These are phyloP conservation scores for Thielaviopsis populi DNA, from an alignment of 2,329 filamentous ascomycete genomes.

Conservation along the genomic window DNA sequence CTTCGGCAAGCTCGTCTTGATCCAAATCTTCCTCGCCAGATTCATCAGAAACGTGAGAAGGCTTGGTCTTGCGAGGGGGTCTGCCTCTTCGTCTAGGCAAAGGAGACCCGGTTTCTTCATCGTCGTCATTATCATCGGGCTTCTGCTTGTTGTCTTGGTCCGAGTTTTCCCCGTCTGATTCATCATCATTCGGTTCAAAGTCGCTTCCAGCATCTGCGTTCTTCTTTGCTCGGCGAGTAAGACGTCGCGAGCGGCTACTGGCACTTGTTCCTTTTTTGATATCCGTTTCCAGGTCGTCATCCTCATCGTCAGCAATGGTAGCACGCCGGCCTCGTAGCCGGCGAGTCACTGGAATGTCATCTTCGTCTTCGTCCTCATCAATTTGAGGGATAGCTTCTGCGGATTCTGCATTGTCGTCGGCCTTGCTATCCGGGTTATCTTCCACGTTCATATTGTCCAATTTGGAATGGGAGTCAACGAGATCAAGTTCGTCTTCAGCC, in stretches of 20 bases:
- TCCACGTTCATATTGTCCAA: slow-evolving; percentile 21
- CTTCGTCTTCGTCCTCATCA: slow-evolving; percentile 23
- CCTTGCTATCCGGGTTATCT: slow-evolving; percentile 20
- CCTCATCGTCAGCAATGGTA: slow-evolving; percentile 25
- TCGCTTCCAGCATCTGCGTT: slow-evolving; percentile 43
- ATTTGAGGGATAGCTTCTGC: not conserved
- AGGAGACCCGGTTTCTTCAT: slow-evolving; percentile 26
- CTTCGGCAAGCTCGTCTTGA: slow-evolving; percentile 49
- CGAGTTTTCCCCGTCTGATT: slow-evolving; percentile 43
- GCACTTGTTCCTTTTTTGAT: slow-evolving; percentile 16
- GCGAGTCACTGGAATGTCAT: slow-evolving; percentile 19
- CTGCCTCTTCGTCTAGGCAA: slow-evolving; percentile 32
- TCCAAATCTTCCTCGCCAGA: slow-evolving; percentile 45
- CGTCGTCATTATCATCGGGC: slow-evolving; percentile 25
- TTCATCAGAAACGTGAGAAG: slow-evolving; percentile 31
- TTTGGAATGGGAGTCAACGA: slow-evolving; percentile 21
- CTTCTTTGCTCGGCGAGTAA: slow-evolving; percentile 34
- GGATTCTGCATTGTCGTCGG: not conserved
- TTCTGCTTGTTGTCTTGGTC: slow-evolving; percentile 32
- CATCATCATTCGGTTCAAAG: slow-evolving; percentile 42
- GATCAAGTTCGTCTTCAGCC: slow-evolving; percentile 18
- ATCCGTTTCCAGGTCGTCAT: slow-evolving; percentile 31
- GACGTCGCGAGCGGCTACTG: slow-evolving; percentile 28
- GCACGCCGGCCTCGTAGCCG: slow-evolving; percentile 11
- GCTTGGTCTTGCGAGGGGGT: slow-evolving; percentile 29